Evolutionary conservation across 2,329 filamentous ascomycete species (phyloP), one percentile per base, ranked within the genome.

Genomic region (Hypoxylon sp.): DNA sequence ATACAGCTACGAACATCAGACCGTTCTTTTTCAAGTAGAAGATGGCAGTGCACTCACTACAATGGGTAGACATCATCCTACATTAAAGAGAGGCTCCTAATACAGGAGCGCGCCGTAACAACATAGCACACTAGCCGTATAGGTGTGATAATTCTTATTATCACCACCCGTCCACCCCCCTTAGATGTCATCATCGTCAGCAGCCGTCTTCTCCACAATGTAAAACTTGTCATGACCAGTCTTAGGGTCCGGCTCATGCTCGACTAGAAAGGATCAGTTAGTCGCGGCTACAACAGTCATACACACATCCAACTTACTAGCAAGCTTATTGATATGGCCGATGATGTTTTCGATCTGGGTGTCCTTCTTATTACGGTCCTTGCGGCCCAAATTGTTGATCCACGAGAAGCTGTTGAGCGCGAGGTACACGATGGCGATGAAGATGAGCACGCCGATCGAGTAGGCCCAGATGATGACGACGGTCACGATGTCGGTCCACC

Each of bases 281-380:
- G 35, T 27, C 13, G n/a, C 35, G 37, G 17, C 27, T 17, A 20
- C 6, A 17, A 10, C 11, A 25, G 8, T 30, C 27, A 33, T 10
- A 20, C n/a, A 33, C 14, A 31, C 22, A 33, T 13, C 7, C 3
- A 51, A 71, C 74, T 72, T 75, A 76, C 75, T 56, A 25, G 88
- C 86, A 70, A 91, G 82, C 83, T 90, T 90, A 82, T 86, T 87
- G 68, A 91, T 84, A 72, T 89, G 87, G 54, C 84, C 85, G 74
- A 91, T 85, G 80, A 90, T 88, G 81, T 91, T 90, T 85, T 91
- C 89, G 78, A 90, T 87, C 69, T 86, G 82, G 69, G 88, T 89
- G 77, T 91, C 88, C 81, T 88, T 86, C 75, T 83, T 81, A 76
- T 82, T 85, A 73, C 89, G 85, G 80, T 88, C 85, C 82, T 88